phyloP scores from a whole-genome alignment of 805 yeast genomes.

The Candida peoriensis region DNA sequence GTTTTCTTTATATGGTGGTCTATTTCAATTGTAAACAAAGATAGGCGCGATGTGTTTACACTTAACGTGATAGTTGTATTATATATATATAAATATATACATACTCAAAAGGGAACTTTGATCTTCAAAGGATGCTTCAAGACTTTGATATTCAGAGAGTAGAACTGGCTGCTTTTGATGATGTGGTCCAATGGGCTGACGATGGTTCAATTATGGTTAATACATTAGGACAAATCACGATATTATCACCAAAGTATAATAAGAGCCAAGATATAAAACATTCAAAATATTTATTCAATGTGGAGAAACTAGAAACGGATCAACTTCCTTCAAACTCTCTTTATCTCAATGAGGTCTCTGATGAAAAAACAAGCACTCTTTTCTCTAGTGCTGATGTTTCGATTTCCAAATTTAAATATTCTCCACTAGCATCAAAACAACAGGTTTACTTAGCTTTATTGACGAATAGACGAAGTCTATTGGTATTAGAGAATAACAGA shows the following conservation, averaged over 20 bases:
- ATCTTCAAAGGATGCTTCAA: too few species aligned
- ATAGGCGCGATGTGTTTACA: too few species aligned
- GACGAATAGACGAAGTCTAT: slow-evolving; percentile 15
- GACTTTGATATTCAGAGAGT: slow-evolving; percentile 13
- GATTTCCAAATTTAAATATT: slow-evolving; percentile 15
- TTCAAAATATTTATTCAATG: slow-evolving; percentile 14
- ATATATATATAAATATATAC: too few species aligned
- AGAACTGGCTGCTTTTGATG: slow-evolving; percentile 11
- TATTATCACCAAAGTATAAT: slow-evolving; percentile 18
- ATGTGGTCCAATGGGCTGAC: slow-evolving; percentile 19
- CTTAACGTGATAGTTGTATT: too few species aligned
- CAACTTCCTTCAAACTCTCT: slow-evolving; percentile 10
- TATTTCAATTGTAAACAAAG: too few species aligned
- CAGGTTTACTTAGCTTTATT: slow-evolving; percentile 15
- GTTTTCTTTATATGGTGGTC: too few species aligned
- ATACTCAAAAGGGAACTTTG: slow-evolving; percentile 5
- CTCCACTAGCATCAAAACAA: slow-evolving; percentile 16
- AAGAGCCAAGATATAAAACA: slow-evolving; percentile 7
- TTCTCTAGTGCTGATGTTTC: slow-evolving; percentile 12
- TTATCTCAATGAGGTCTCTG: slow-evolving; percentile 9
- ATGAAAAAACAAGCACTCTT: slow-evolving; percentile 16
- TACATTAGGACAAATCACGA: slow-evolving; percentile 15
- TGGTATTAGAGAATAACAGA: slow-evolving; percentile 13
- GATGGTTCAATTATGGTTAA: slow-evolving; percentile 23
- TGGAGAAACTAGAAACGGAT: slow-evolving; percentile 10